Conservation (phyloP, 805 yeast genomes). For the Danielia reshetovae region DNA sequence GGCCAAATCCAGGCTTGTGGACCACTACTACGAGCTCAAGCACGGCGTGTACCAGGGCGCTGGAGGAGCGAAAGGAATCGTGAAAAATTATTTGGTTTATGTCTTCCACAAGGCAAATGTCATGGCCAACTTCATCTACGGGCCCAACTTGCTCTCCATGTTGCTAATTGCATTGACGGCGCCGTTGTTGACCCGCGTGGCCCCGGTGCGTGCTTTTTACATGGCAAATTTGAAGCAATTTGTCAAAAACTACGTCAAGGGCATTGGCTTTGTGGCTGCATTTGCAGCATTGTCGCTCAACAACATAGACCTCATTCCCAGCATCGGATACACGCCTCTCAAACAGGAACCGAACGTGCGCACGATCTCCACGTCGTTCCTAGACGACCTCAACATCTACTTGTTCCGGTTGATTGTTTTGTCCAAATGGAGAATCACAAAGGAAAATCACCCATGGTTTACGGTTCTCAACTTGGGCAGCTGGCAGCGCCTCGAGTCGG, state of each 20-base stretch:
- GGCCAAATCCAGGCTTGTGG: constrained; percentile 11
- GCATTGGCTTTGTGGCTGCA: constrained; percentile 33
- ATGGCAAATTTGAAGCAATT: constrained; percentile 20
- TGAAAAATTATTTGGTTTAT: constrained; percentile 16
- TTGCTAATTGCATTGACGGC: constrained; percentile 32
- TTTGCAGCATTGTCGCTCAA: constrained; percentile 23
- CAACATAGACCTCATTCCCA: constrained; percentile 19
- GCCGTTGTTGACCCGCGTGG: constrained; percentile 20
- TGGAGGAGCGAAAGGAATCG: neutral
- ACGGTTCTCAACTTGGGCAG: constrained; percentile 19
- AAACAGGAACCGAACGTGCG: constrained; percentile 13
- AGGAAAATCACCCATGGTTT: constrained; percentile 36
- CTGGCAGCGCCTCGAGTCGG: constrained; percentile 33
- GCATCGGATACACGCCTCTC: constrained; percentile 10
- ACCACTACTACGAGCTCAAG: constrained; percentile 22
- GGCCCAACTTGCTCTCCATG: constrained; percentile 35
- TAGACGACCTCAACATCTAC: constrained; percentile 30
- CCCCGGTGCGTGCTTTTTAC: constrained; percentile 9
- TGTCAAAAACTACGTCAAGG: constrained; percentile 32
- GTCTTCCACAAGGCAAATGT: constrained; percentile 18
- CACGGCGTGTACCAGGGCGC: constrained; percentile 1
- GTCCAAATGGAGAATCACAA: constrained; percentile 40
- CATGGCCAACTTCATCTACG: constrained; percentile 30
- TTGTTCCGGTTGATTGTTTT: constrained; percentile 31
- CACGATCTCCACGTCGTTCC: constrained; percentile 21